Evolutionary conservation across 306 rosid species (phyloP).

Genomic region (Echinosophora koreensis): DNA sequence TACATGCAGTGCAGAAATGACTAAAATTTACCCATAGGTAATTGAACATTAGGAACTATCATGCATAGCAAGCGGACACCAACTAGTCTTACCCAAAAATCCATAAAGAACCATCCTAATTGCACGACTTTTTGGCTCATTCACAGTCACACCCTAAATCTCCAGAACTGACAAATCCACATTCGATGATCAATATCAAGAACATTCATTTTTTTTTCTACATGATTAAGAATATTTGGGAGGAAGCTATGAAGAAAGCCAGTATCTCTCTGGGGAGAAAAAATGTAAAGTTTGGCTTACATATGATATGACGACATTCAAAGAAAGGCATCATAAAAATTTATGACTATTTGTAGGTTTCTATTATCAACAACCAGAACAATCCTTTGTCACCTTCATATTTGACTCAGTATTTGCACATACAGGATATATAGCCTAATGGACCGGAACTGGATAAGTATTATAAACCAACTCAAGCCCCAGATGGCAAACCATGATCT

Average conservation of each 20-base stretch:
- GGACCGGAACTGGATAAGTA: neutral
- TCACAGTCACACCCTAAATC: conserved; percentile 22
- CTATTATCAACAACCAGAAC: neutral
- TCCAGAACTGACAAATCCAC: neutral
- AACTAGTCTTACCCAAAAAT: conserved; percentile 28
- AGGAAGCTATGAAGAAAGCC: neutral
- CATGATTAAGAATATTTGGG: neutral
- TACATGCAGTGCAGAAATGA: conserved; percentile 22
- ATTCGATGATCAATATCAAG: neutral
- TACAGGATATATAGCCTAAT: neutral
- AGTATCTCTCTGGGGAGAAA: neutral
- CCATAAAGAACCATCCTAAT: neutral
- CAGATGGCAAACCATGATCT: conserved; percentile 3
- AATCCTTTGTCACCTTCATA: neutral
- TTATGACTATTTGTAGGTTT: conserved; percentile 9
- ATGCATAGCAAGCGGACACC: conserved; percentile 26
- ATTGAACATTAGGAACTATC: conserved; percentile 24
- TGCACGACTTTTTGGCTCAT: neutral
- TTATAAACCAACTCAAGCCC: neutral
- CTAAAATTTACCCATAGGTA: neutral
- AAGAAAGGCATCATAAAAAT: conserved; percentile 17
- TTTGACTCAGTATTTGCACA: neutral
- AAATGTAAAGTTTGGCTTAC: neutral
- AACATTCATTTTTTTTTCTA: neutral
- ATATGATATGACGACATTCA: neutral